These are phyloP conservation scores for Podila clonocystis DNA, from an alignment of 192 early-diverging fungal species.

Conservation along the genomic window DNA sequence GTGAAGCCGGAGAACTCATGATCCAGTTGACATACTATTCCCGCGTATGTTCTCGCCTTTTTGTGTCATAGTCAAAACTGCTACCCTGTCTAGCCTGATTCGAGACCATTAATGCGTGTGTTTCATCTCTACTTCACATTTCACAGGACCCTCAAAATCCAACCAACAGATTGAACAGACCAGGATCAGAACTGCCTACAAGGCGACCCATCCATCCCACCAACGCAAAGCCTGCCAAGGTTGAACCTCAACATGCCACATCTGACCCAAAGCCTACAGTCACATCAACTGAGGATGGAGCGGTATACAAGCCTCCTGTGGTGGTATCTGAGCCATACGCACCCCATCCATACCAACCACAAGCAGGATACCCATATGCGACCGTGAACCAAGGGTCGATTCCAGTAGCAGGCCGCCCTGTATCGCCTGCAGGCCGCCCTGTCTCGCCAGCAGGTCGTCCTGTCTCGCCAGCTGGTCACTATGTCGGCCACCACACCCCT, in stretches of 20 bases:
- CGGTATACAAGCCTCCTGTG: neutral
- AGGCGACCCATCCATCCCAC: conserved; percentile 24
- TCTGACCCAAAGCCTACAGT: neutral
- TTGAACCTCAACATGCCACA: neutral
- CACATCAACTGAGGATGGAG: neutral
- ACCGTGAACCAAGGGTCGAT: neutral
- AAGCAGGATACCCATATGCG: neutral
- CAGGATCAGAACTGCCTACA: neutral
- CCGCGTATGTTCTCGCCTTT: conserved; percentile 5
- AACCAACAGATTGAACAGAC: conserved; percentile 16
- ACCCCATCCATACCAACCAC: neutral
- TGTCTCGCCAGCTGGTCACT: conserved; percentile 24
- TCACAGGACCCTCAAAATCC: conserved; percentile 27
- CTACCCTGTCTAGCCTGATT: too few relatives aligned
- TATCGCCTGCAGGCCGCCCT: neutral
- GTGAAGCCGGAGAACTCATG: conserved; percentile 40
- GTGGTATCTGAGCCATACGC: neutral
- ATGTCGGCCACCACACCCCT: neutral
- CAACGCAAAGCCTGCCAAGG: neutral
- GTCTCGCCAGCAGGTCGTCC: conserved; percentile 7
- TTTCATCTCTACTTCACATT: neutral
- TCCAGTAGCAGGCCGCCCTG: neutral
- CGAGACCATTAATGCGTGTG: neutral
- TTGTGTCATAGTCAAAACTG: neutral
- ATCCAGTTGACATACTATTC: conserved; percentile 47